A percentile compares a stretch with the other conserved stretches of the same genome.
phyloP scores from a whole-genome alignment of 192 early-diverging fungal species.

The Radiomyces spectabilis region DNA sequence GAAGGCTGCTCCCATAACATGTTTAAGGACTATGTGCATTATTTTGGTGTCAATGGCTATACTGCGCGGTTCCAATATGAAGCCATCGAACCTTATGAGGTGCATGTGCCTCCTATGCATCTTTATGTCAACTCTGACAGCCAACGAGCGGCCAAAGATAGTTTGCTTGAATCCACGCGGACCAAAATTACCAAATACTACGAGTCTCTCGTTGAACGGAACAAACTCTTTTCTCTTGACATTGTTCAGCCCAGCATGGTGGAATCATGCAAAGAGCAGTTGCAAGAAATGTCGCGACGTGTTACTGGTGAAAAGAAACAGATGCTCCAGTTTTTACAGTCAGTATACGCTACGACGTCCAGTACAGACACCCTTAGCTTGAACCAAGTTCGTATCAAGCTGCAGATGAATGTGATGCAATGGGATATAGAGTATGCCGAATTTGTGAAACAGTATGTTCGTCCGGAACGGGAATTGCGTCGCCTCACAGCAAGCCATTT shows the following conservation, averaged over 20 bases:
- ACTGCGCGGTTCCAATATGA: slow-evolving; percentile 76
- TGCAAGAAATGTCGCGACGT: slow-evolving; percentile 62
- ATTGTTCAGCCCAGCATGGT: slow-evolving; percentile 63
- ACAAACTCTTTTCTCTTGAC: slow-evolving; percentile 72
- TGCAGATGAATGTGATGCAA: slow-evolving; percentile 68
- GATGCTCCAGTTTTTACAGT: slow-evolving; percentile 78
- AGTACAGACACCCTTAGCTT: slow-evolving; percentile 76
- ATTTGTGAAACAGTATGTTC: slow-evolving; percentile 72
- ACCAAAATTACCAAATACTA: slow-evolving; percentile 71
- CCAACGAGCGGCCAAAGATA: slow-evolving; percentile 55
- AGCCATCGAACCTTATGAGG: slow-evolving; percentile 60
- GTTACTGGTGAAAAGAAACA: slow-evolving; percentile 74
- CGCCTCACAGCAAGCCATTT: slow-evolving; percentile 54
- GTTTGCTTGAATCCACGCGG: slow-evolving; percentile 63
- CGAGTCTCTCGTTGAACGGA: slow-evolving; percentile 77
- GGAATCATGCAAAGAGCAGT: slow-evolving; percentile 60
- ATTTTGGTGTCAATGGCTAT: slow-evolving; percentile 71
- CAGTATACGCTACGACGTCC: slow-evolving; percentile 69
- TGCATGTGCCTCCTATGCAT: slow-evolving; percentile 62
- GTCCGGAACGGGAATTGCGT: slow-evolving; percentile 71
- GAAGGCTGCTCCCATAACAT: slow-evolving; percentile 76
- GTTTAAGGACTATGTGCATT: slow-evolving; percentile 72
- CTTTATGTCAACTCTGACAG: slow-evolving; percentile 52
- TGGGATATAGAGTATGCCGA: slow-evolving; percentile 85
- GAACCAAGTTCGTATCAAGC: slow-evolving; percentile 62